phyloP scores from a whole-genome alignment of 2,329 filamentous ascomycete species.

The Aspergillus niger region DNA sequence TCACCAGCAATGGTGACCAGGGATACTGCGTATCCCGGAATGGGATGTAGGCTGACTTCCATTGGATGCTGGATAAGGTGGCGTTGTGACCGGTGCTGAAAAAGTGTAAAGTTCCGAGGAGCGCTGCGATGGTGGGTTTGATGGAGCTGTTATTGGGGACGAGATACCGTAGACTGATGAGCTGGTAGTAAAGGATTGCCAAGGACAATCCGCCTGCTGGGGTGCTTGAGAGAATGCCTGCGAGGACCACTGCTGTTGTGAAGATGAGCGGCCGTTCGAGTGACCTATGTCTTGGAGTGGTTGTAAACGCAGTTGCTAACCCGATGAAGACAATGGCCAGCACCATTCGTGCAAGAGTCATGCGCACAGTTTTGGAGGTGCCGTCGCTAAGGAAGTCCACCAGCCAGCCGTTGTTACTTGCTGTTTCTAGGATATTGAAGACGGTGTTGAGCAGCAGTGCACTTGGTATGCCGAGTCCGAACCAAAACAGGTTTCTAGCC shows the following conservation, averaged over 20 bases:
- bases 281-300: background rate
- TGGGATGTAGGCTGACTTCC: conserved; percentile 91
- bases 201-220: conserved; percentile 7
- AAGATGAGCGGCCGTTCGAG: background rate
- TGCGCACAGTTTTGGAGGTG: background rate
- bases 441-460: background rate
- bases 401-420: background rate
- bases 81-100: conserved; percentile 98
- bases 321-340: background rate
- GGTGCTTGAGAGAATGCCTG: background rate
- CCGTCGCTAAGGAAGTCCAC: background rate
- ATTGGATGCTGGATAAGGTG: conserved; percentile 82
- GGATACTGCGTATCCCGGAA: conserved; percentile 80
- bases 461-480: background rate
- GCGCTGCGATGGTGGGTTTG: conserved; percentile 78
- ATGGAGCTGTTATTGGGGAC: conserved; percentile 62
- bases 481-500: background rate
- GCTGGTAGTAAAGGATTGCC: conserved; percentile 70
- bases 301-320: background rate
- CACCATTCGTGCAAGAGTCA: background rate
- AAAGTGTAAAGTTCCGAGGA: conserved; percentile 88
- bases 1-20: conserved; percentile 77
- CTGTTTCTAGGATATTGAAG: background rate
- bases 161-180: conserved; percentile 65
- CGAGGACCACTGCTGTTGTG: background rate